These are phyloP conservation scores for Combretum micranthum DNA, from an alignment of 345 rosid genomes.

Conservation along the genomic window DNA sequence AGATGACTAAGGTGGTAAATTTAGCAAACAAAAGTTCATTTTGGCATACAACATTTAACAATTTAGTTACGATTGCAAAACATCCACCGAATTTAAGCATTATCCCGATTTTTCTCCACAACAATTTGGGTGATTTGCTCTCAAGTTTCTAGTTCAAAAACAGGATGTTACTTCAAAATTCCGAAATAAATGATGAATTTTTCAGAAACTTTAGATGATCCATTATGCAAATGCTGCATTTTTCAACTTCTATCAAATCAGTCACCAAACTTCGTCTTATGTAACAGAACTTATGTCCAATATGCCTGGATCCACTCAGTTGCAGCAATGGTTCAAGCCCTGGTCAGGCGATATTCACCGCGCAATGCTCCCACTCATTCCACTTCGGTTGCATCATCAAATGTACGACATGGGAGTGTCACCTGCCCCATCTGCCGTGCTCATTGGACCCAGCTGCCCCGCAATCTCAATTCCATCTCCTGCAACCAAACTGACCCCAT, in stretches of 20 bases:
- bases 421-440: slow-evolving; percentile 93
- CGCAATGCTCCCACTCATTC: slow-evolving; percentile 83
- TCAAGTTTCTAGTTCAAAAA: too few species aligned
- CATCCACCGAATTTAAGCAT: too few species aligned
- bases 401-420: slow-evolving; percentile 80
- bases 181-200: too few species aligned
- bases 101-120: too few species aligned
- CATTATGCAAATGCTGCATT: neutral
- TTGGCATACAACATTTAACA: too few species aligned
- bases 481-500: slow-evolving; percentile 55
- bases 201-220: neutral
- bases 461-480: slow-evolving; percentile 43
- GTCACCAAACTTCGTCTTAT: neutral
- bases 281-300: slow-evolving; percentile 66
- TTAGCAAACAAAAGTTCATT: too few species aligned
- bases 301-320: slow-evolving; percentile 70
- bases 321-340: slow-evolving; percentile 48
- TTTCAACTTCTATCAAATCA: neutral
- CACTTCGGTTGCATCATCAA: slow-evolving; percentile 82
- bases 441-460: slow-evolving; percentile 87
- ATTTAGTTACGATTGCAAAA: too few species aligned
- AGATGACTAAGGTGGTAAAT: too few species aligned
- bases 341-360: slow-evolving; percentile 74
- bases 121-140: too few species aligned
- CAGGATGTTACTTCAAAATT: too few species aligned